Percentiles rank a stretch among this genome's conserved stretches.
phyloP scores from a whole-genome alignment of 768 basidiomycete species.

The Mycena alexandri region DNA sequence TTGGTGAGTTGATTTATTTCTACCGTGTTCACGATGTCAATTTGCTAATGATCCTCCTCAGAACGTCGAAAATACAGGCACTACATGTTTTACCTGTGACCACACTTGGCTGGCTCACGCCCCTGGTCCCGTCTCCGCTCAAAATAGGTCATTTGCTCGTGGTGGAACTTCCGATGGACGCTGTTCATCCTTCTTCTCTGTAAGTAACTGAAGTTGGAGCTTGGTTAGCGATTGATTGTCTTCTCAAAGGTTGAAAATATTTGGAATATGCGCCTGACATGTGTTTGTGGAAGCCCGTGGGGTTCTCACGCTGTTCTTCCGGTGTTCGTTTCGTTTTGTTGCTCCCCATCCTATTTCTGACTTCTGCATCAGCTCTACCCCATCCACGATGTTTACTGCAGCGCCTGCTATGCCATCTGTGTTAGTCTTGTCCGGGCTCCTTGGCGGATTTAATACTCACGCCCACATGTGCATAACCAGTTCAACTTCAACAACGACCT shows the following conservation, averaged over 20 bases:
- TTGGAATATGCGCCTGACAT: constrained; percentile 6
- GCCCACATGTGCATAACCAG: too few species aligned
- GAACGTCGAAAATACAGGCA: background rate
- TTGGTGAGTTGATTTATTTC: background rate
- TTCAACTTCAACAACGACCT: too few species aligned
- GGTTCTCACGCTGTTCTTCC: background rate
- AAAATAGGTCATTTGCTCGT: background rate
- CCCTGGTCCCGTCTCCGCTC: background rate
- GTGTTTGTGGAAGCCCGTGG: constrained; percentile 1
- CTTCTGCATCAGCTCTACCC: too few species aligned
- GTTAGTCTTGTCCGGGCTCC: too few species aligned
- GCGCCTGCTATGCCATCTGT: too few species aligned
- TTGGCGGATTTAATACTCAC: too few species aligned
- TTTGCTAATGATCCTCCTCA: background rate
- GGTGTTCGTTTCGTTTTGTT: background rate
- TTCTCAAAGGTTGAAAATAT: background rate
- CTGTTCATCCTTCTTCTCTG: background rate
- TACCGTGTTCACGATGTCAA: too few species aligned
- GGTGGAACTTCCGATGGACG: background rate
- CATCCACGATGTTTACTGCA: too few species aligned
- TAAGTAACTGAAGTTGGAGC: background rate
- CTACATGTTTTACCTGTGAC: background rate
- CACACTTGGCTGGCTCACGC: background rate
- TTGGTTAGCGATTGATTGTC: too few species aligned
- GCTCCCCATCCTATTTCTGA: too few species aligned